A percentile compares a stretch with the other conserved stretches of the same genome.
Conservation (phyloP, 148 eudicot species). For the Chenopodium album region DNA sequence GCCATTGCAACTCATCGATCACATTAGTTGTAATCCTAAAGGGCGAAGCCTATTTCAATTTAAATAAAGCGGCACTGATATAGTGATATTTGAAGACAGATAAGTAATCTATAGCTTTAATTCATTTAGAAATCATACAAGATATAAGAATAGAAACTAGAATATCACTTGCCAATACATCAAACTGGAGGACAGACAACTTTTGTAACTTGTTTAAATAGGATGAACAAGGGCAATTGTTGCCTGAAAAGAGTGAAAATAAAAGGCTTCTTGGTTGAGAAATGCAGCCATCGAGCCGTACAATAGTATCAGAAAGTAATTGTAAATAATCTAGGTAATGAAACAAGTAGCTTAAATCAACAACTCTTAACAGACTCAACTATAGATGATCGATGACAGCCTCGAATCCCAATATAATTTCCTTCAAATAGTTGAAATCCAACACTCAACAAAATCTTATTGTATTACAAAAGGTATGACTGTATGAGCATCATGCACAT, state of each 20-base stretch:
- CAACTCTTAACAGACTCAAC: background rate
- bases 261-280: background rate
- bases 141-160: background rate
- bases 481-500: background rate
- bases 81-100: background rate
- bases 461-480: no score
- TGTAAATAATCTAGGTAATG: background rate
- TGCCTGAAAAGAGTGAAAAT: background rate
- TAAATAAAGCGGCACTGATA: background rate
- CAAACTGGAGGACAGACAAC: background rate
- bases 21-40: background rate
- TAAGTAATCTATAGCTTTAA: background rate
- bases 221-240: background rate
- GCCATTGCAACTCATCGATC: background rate
- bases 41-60: background rate
- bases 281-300: background rate
- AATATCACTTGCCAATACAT: background rate
- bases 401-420: background rate
- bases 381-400: slow-evolving; percentile 1
- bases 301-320: background rate
- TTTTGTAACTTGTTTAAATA: background rate
- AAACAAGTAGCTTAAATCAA: background rate
- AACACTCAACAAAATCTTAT: background rate
- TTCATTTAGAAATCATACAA: background rate
- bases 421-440: background rate